Evolutionary conservation across 805 yeast genomes (phyloP).

Genomic region (Helenozyma baotianmanensis): DNA sequence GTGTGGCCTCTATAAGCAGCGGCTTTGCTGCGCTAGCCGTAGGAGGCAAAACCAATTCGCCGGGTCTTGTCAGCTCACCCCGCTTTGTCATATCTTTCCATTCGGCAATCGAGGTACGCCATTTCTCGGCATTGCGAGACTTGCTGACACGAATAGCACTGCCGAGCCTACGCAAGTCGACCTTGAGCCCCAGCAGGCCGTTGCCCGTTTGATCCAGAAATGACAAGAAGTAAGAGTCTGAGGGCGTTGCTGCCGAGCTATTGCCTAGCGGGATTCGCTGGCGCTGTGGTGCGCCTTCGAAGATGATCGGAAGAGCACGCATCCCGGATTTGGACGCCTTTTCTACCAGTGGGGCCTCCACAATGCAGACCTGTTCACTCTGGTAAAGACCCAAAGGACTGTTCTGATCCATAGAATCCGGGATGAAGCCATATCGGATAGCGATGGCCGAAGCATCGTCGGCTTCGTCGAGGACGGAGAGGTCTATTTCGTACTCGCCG

Average conservation of each 20-base stretch:
- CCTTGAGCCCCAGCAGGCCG: conserved; percentile 6
- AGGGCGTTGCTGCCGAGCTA: conserved; percentile 11
- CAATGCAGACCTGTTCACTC: conserved; percentile 27
- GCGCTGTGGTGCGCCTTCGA: conserved; percentile 36
- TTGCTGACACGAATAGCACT: conserved; percentile 34
- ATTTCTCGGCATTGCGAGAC: conserved; percentile 31
- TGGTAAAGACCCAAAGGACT: conserved; percentile 32
- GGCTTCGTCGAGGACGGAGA: conserved; percentile 18
- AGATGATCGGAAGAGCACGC: conserved; percentile 22
- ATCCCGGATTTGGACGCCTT: conserved; percentile 6
- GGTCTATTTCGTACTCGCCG: conserved; percentile 42
- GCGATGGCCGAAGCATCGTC: conserved; percentile 9
- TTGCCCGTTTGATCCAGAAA: conserved; percentile 13
- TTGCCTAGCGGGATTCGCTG: conserved; percentile 12
- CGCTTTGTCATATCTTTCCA: conserved; percentile 13
- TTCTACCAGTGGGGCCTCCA: conserved; percentile 27
- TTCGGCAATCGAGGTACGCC: conserved; percentile 19
- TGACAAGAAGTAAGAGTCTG: conserved; percentile 29
- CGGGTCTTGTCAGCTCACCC: conserved; percentile 1
- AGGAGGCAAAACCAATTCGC: conserved; percentile 2
- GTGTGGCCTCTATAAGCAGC: too few species aligned
- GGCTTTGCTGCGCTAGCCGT: too few species aligned
- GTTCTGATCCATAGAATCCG: conserved; percentile 37
- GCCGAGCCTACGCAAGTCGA: conserved; percentile 24
- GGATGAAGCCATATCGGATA: conserved; percentile 38